phyloP scores from a whole-genome alignment of 805 yeast species.

The Blastobotrys americana region DNA sequence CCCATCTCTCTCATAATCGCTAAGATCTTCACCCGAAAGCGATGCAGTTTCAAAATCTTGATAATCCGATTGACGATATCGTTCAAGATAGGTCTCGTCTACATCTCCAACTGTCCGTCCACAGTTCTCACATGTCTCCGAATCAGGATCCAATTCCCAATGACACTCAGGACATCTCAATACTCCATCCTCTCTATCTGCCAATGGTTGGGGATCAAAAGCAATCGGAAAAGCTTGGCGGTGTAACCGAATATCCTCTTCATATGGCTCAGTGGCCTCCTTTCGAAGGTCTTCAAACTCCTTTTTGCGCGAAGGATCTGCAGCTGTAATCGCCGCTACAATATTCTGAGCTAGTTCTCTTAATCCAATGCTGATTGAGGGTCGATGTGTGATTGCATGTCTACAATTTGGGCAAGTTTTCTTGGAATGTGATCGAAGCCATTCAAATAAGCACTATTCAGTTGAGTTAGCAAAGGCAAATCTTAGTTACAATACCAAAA shows the following conservation, averaged over 20 bases:
- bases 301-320: constrained; percentile 2
- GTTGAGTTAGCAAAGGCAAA: constrained; percentile 2
- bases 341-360: constrained; percentile 9
- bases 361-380: constrained; percentile 12
- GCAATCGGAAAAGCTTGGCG: constrained; percentile 38
- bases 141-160: constrained; percentile 54
- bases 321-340: constrained; percentile 2
- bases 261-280: constrained; percentile 8
- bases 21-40: constrained; percentile 1
- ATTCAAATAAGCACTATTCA: constrained; percentile 23
- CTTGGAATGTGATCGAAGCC: constrained; percentile 21
- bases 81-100: constrained; percentile 5
- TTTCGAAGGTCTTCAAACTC: constrained; percentile 5
- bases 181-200: constrained; percentile 57
- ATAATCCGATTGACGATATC: constrained; percentile 7
- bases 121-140: constrained; percentile 49
- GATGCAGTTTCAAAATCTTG: constrained; percentile 1
- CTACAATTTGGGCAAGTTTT: constrained; percentile 23
- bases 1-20: constrained; percentile 13
- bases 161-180: constrained; percentile 60
- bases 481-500: neutral
- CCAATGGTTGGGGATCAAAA: constrained; percentile 38
- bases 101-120: constrained; percentile 31
- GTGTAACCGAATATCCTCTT: constrained; percentile 29
- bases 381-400: constrained; percentile 8